phyloP scores from a whole-genome alignment of 345 rosid genomes.

The Kernera saxatilis region DNA sequence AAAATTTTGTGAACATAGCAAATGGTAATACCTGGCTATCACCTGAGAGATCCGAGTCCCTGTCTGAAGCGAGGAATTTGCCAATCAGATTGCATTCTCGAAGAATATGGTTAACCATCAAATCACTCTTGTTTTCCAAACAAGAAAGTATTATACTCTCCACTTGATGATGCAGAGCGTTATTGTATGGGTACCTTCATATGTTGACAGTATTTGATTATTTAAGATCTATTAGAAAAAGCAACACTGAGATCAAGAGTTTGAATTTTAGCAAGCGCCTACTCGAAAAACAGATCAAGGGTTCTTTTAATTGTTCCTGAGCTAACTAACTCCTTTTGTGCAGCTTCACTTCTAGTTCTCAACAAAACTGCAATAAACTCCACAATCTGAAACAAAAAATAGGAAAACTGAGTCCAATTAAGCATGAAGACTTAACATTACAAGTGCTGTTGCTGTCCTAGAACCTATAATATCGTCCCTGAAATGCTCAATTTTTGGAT shows the following conservation, averaged over 20 bases:
- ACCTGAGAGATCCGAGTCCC: constrained; percentile 49
- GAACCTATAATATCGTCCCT: background rate
- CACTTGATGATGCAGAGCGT: constrained; percentile 93
- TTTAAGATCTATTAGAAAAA: background rate
- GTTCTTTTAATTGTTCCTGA: constrained; percentile 68
- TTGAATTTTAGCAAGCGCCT: constrained; percentile 34
- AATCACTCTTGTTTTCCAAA: constrained; percentile 66
- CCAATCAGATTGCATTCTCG: constrained; percentile 77
- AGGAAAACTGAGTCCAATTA: background rate
- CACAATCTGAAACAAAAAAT: constrained; percentile 58
- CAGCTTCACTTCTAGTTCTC: constrained; percentile 73
- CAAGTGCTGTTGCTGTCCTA: background rate
- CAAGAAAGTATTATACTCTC: constrained; percentile 85
- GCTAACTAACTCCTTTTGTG: constrained; percentile 72
- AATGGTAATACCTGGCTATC: constrained; percentile 49
- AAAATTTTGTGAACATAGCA: constrained; percentile 10
- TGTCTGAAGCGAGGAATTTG: constrained; percentile 68
- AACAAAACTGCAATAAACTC: constrained; percentile 92
- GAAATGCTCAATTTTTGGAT: background rate
- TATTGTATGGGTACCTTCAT: constrained; percentile 89
- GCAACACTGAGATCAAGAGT: background rate
- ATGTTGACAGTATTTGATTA: constrained; percentile 14
- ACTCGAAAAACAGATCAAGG: constrained; percentile 86
- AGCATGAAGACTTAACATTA: constrained; percentile 8
- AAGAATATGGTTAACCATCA: constrained; percentile 69